These are phyloP conservation scores for Coprinopsis sp. DNA, from an alignment of 768 basidiomycete species.

Conservation along the genomic window DNA sequence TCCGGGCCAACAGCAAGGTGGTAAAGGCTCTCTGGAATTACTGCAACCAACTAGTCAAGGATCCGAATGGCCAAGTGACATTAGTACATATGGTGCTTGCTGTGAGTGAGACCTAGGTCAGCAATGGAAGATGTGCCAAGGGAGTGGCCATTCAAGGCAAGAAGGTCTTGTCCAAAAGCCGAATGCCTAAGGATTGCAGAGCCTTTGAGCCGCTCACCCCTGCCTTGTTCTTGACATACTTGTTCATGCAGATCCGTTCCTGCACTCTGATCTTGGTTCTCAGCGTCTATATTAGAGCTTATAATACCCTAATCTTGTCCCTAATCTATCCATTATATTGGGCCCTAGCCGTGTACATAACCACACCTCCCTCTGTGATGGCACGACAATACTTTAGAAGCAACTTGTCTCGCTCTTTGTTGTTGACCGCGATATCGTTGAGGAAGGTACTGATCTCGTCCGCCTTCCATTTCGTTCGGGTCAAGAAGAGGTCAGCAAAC, in stretches of 20 bases:
- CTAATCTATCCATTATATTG: conserved; percentile 56
- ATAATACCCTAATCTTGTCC: neutral
- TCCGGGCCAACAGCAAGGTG: conserved; percentile 58
- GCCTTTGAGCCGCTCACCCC: no score
- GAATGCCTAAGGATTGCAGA: no score
- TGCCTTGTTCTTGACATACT: no score
- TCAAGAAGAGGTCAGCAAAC: conserved; percentile 86
- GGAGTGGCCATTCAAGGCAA: no score
- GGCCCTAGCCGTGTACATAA: conserved; percentile 71
- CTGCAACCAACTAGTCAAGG: conserved; percentile 8
- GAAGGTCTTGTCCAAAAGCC: no score
- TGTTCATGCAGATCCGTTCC: no score
- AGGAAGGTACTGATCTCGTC: conserved; percentile 84
- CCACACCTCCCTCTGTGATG: conserved; percentile 59
- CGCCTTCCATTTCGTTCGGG: conserved; percentile 67
- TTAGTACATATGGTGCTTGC: no score
- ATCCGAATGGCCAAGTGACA: conserved; percentile 7
- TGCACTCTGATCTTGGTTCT: no score
- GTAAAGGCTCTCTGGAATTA: conserved; percentile 51
- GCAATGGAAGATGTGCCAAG: no score
- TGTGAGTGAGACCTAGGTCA: no score
- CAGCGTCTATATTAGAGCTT: no score
- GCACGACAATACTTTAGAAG: conserved; percentile 83
- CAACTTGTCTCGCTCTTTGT: conserved; percentile 84
- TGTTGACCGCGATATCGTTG: conserved; percentile 73